A percentile compares a stretch with the other conserved stretches of the same genome.
Evolutionary conservation across 2,329 filamentous ascomycete genomes (phyloP).

Genomic region (Alternaria burnsii): DNA sequence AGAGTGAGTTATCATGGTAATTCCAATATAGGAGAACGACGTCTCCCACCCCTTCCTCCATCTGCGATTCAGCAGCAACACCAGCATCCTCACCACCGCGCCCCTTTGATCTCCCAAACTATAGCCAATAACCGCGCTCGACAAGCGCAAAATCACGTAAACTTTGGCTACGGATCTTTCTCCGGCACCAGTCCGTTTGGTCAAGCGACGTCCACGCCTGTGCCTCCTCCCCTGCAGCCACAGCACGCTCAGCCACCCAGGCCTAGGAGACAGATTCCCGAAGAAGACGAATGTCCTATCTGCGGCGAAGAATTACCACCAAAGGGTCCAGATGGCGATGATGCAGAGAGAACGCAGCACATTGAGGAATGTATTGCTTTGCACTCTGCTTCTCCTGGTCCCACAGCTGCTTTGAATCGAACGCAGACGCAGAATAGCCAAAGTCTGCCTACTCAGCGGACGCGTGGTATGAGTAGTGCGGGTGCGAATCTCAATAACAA

Average conservation of each 20-base stretch:
- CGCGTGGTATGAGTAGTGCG: constrained; percentile 45
- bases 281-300: constrained; percentile 82
- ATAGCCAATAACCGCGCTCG: constrained; percentile 10
- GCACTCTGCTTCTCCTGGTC: constrained; percentile 37
- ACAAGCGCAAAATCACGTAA: constrained; percentile 15
- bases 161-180: constrained; percentile 19
- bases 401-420: constrained; percentile 10
- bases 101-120: constrained; percentile 21
- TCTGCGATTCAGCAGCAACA: constrained; percentile 16
- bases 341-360: constrained; percentile 54
- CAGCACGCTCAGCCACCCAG: constrained; percentile 30
- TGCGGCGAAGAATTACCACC: constrained; percentile 76
- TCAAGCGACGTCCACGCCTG: constrained; percentile 22
- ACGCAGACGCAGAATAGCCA: constrained; percentile 14
- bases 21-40: constrained; percentile 33
- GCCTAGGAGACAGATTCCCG: constrained; percentile 52
- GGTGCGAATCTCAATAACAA: constrained; percentile 9
- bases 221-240: constrained; percentile 20
- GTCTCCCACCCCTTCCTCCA: constrained; percentile 33
- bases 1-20: constrained; percentile 37
- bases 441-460: constrained; percentile 39
- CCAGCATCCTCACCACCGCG: constrained; percentile 19
- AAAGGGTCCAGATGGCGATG: constrained; percentile 48
- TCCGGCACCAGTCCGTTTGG: constrained; percentile 28
- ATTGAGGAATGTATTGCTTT: constrained; percentile 54